phyloP scores from a whole-genome alignment of 306 rosid species.

The Lupinus albus region DNA sequence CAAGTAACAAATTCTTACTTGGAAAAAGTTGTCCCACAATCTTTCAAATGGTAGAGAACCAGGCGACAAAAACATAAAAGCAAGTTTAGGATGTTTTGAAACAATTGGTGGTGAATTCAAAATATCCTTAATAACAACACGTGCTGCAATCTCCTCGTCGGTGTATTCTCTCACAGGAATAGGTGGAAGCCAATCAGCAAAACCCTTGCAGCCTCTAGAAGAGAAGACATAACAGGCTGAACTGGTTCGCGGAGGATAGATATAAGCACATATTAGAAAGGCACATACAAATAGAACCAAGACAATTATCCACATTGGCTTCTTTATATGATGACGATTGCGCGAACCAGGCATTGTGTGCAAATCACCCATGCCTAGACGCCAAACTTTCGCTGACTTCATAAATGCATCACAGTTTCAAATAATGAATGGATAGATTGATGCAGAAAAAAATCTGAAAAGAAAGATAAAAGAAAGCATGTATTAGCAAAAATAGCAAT shows the following conservation, averaged over 20 bases:
- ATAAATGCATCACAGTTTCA: slow-evolving; percentile 54
- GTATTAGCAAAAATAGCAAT: slow-evolving; percentile 23
- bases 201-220: slow-evolving; percentile 72
- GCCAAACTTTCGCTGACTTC: slow-evolving; percentile 81
- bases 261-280: slow-evolving; percentile 77
- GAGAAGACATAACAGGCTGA: slow-evolving; percentile 83
- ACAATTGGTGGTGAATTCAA: slow-evolving; percentile 54
- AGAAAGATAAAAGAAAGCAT: slow-evolving; percentile 18
- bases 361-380: slow-evolving; percentile 74
- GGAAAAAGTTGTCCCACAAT: slow-evolving; percentile 93
- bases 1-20: slow-evolving; percentile 57
- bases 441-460: slow-evolving; percentile 44
- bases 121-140: slow-evolving; percentile 73
- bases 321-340: slow-evolving; percentile 78
- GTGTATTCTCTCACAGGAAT: slow-evolving; percentile 71
- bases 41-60: slow-evolving; percentile 87
- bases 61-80: slow-evolving; percentile 91
- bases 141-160: slow-evolving; percentile 85
- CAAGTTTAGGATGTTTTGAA: slow-evolving; percentile 69
- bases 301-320: slow-evolving; percentile 87
- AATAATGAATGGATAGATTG: not conserved
- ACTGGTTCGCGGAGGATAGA: slow-evolving; percentile 72
- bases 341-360: slow-evolving; percentile 80
- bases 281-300: slow-evolving; percentile 79
- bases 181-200: slow-evolving; percentile 90